Evolutionary conservation across 352 stramenopile genomes (phyloP).

Genomic region (Pythium rishiriense): DNA sequence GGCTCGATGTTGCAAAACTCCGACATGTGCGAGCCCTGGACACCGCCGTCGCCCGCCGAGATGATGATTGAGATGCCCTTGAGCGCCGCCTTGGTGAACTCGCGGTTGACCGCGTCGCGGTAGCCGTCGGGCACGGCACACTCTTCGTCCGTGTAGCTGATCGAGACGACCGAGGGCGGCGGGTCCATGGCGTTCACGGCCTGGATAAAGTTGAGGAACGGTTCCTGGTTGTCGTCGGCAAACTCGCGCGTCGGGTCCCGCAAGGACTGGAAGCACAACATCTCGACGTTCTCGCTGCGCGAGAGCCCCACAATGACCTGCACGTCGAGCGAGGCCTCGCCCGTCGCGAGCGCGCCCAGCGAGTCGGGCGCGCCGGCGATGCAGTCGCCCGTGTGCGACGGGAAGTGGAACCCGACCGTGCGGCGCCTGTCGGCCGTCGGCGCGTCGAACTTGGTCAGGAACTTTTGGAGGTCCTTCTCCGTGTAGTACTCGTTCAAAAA

Average conservation of each 20-base stretch:
- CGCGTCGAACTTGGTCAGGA: slow-evolving; percentile 36
- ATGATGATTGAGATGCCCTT: slow-evolving; percentile 67
- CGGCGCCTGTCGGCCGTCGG: neutral
- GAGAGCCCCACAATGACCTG: slow-evolving; percentile 57
- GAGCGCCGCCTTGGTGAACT: slow-evolving; percentile 76
- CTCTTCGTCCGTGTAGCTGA: slow-evolving; percentile 86
- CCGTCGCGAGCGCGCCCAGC: slow-evolving; percentile 30
- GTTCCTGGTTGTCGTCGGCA: slow-evolving; percentile 76
- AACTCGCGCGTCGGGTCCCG: slow-evolving; percentile 45
- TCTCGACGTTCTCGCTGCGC: slow-evolving; percentile 44
- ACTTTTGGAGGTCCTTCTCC: slow-evolving; percentile 51
- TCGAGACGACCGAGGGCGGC: slow-evolving; percentile 62
- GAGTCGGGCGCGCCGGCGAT: slow-evolving; percentile 19
- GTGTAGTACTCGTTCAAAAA: slow-evolving; percentile 76
- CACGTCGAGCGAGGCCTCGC: slow-evolving; percentile 71
- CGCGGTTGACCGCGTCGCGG: slow-evolving; percentile 57
- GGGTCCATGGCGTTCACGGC: slow-evolving; percentile 69
- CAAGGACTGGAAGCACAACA: slow-evolving; percentile 64
- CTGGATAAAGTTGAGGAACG: slow-evolving; percentile 72
- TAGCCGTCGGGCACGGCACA: slow-evolving; percentile 61
- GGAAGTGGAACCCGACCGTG: slow-evolving; percentile 7
- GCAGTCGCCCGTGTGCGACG: slow-evolving; percentile 44
- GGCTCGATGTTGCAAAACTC: slow-evolving; percentile 40
- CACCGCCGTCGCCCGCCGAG: slow-evolving; percentile 63
- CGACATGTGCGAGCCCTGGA: slow-evolving; percentile 53